Percentiles rank a stretch among this genome's conserved stretches.
Evolutionary conservation across 176 grass and related monocot species (phyloP).

Genomic region (Ensete ventricosum): DNA sequence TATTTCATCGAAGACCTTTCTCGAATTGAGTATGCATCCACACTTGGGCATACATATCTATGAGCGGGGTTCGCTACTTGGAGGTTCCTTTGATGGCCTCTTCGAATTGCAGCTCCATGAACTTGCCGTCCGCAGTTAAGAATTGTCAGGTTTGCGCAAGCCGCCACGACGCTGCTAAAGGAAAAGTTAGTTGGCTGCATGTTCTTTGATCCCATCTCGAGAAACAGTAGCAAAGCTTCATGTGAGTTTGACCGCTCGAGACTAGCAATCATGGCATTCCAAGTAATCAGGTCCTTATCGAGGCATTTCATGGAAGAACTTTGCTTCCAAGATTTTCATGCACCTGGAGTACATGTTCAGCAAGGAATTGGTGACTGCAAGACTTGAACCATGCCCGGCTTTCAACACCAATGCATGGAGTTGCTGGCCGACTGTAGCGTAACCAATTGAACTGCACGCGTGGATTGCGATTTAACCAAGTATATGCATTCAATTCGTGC

Average conservation of each 20-base stretch:
- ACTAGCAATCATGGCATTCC: slow-evolving; percentile 54
- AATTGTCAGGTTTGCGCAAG: slow-evolving; percentile 38
- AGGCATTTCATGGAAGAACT: slow-evolving; percentile 35
- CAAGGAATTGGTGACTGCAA: slow-evolving; percentile 40
- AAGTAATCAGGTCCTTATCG: slow-evolving; percentile 37
- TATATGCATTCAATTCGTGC: slow-evolving; percentile 36
- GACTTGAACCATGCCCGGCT: slow-evolving; percentile 30
- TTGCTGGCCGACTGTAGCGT: slow-evolving; percentile 31
- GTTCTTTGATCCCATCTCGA: slow-evolving; percentile 23
- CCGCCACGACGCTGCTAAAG: slow-evolving; percentile 35
- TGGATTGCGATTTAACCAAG: slow-evolving; percentile 35
- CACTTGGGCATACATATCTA: slow-evolving; percentile 59
- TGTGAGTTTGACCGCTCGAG: slow-evolving; percentile 23
- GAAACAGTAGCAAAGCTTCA: slow-evolving; percentile 39
- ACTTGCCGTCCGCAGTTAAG: slow-evolving; percentile 37
- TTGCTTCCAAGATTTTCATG: slow-evolving; percentile 26
- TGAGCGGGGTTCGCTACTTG: slow-evolving; percentile 40
- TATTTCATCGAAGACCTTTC: slow-evolving; percentile 39
- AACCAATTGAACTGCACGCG: slow-evolving; percentile 20
- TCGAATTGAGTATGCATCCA: slow-evolving; percentile 28
- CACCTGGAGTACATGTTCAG: slow-evolving; percentile 43
- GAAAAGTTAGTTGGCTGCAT: slow-evolving; percentile 33
- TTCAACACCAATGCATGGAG: slow-evolving; percentile 36
- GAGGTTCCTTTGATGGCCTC: slow-evolving; percentile 27
- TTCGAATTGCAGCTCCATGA: slow-evolving; percentile 32